Percentiles rank a stretch among this genome's conserved stretches.
These are phyloP conservation scores for Herpetomonas samuelpessoai DNA, from an alignment of 208 protist species.

Conservation along the genomic window DNA sequence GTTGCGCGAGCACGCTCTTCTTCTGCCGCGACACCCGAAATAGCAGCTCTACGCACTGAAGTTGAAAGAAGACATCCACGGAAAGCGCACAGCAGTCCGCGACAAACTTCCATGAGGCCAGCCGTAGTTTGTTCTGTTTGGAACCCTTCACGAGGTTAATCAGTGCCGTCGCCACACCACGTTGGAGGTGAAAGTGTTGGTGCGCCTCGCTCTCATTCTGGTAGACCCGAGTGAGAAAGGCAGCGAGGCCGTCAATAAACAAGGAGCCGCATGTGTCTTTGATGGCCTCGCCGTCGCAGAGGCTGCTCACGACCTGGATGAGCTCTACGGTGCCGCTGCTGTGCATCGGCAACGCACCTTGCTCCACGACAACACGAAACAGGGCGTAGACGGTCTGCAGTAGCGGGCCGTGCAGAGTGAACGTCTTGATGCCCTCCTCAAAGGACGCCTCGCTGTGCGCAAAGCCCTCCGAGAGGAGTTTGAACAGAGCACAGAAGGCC, in stretches of 20 bases:
- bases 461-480: conserved; percentile 80
- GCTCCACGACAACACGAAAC: conserved; percentile 59
- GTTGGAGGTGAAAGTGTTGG: conserved; percentile 62
- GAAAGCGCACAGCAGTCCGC: conserved; percentile 57
- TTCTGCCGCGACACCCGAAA: conserved; percentile 82
- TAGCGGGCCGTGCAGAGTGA: conserved; percentile 48
- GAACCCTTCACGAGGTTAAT: conserved; percentile 91
- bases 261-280: conserved; percentile 72
- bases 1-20: conserved; percentile 43
- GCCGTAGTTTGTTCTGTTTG: conserved; percentile 81
- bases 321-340: conserved; percentile 73
- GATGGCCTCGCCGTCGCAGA: conserved; percentile 78
- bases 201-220: conserved; percentile 38
- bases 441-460: conserved; percentile 67
- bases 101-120: conserved; percentile 75
- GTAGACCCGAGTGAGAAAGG: conserved; percentile 64
- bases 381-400: conserved; percentile 72
- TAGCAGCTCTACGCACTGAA: conserved; percentile 90
- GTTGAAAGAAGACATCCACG: conserved; percentile 89
- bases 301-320: conserved; percentile 71
- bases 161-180: conserved; percentile 71
- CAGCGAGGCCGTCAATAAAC: conserved; percentile 69
- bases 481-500: conserved; percentile 78
- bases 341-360: conserved; percentile 56
- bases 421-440: conserved; percentile 67